Evolutionary conservation across 371 early-diverging fungal genomes (phyloP), one percentile per base, ranked within the genome.

Genomic region (Aphelidium insulamus): DNA sequence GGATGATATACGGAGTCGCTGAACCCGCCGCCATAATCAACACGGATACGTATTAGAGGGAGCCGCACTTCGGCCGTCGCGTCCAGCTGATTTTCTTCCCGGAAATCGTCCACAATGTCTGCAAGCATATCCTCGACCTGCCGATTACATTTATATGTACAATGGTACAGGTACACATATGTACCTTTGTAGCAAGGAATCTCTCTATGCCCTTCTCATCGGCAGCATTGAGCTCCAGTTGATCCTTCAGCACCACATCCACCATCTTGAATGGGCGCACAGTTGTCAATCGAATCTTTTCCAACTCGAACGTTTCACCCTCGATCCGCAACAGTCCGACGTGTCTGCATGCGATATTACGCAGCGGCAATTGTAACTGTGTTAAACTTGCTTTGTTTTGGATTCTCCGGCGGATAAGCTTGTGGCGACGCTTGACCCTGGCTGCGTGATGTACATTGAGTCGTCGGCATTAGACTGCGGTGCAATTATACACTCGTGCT

Each of bases 371-470:
- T 42, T 32, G 42, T 43, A n/a, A n/a, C n/a, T n/a, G n/a, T n/a
- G n/a, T n/a, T n/a, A n/a, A 19, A 45, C 54, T 22, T 70, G 73
- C 60, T 98, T 98, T 11, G 72, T 59, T 11, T 52, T 48, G 1
- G 84, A 60, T 50, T 99, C 99, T 5, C 86, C 92, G 36, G 74
- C 67, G 18, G 71, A 67, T n/a, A 99, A 50, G 37, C 83, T 75
- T 0, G 99, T 99, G 0, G 95, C 88, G 3, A 98, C 77, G 0
- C 95, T 87, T 0, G 91, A 90, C 0, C 99, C 99, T 0, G 91
- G 90, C 46, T 99, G 98, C 1, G 74, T 70, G 4, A 95, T 62
- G 32, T 73, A 62, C 44, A 85, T 83, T 8, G 64, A 61, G 28
- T 65, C 54, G 17, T 56, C 39, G 11, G 62, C 58, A 49, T 67